Base-by-base conservation (phyloP, 2,329 filamentous ascomycete species). In the Colletotrichum eleusines region DNA sequence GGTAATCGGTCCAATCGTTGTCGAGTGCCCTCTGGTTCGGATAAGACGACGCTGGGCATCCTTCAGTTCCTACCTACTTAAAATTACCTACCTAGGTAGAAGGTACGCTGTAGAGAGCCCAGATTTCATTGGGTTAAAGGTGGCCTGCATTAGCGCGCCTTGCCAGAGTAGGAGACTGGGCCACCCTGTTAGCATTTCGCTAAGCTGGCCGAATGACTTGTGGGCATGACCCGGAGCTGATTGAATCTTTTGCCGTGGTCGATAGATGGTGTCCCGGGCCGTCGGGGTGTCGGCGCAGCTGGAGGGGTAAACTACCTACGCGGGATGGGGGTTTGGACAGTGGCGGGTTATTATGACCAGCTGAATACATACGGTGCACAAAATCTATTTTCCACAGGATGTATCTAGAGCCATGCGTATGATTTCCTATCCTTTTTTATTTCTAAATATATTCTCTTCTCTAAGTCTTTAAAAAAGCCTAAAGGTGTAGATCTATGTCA, bases 1-100 rank as follows among this genome's bases (percentile, higher is more conserved):
- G 48, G 54, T 38, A 61, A 71, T 71, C 68, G 57, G 51, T 46
- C 68, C 68, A 71, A 71, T 71, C 68, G 58, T 62, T 67, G 62
- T 57, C 62, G 57, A 55, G 40, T 33, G 63, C 63, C 42, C 55
- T 50, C 62, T 31, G 46, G 66, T n/a, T 59, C 38, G 38, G 62
- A 59, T 66, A 60, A 61, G 67, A 57, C 63, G 40, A 70, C 55
- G 42, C 44, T 42, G 54, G 48, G 28, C 33, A 63, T 50, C 28
- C 48, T 44, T 57, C 54, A 57, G 54, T n/a, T 1, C 44, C 20
- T 46, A 46, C 44, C n/a, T 26, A 55, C 11, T 1, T 2, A 23
- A n/a, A n/a, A n/a, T n/a, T 46, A 46, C 44, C n/a, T 26, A 55
- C 11, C 1, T 2, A 23, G 53, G 20, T 23, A 57, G 54, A 38